Evolutionary conservation across 2,329 filamentous ascomycete species (phyloP).

Genomic region (Trichocomaceae sp.): DNA sequence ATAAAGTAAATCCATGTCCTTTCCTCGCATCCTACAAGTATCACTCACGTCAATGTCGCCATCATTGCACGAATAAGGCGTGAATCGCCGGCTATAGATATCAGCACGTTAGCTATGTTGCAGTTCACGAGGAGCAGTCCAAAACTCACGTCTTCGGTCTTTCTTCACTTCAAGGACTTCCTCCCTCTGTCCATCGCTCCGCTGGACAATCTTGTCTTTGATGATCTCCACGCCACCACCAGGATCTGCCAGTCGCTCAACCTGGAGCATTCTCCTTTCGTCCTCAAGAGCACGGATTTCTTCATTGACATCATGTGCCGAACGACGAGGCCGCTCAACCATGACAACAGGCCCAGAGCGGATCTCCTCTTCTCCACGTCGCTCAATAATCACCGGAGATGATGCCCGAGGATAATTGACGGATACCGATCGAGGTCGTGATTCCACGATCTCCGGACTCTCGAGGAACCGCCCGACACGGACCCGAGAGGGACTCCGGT

Average conservation of each 20-base stretch:
- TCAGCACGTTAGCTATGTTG: background rate
- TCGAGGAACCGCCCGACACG: constrained; percentile 23
- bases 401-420: constrained; percentile 29
- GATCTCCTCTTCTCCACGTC: constrained; percentile 24
- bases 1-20: background rate
- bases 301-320: constrained; percentile 60
- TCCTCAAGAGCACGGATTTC: constrained; percentile 67
- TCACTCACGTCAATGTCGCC: constrained; percentile 57
- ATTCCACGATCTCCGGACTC: constrained; percentile 21
- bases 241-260: constrained; percentile 43
- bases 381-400: constrained; percentile 31
- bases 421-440: constrained; percentile 32
- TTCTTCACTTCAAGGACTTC: constrained; percentile 63
- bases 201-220: constrained; percentile 29
- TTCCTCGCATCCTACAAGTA: background rate
- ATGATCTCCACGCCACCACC: constrained; percentile 24
- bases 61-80: constrained; percentile 63
- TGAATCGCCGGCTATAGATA: constrained; percentile 54
- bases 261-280: constrained; percentile 53
- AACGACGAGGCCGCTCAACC: constrained; percentile 42
- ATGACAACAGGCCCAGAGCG: constrained; percentile 43
- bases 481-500: constrained; percentile 21
- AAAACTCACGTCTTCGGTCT: constrained; percentile 93
- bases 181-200: constrained; percentile 36
- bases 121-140: constrained; percentile 21